Conservation (phyloP, 2,329 filamentous ascomycete species). For the Nemania diffusa region DNA sequence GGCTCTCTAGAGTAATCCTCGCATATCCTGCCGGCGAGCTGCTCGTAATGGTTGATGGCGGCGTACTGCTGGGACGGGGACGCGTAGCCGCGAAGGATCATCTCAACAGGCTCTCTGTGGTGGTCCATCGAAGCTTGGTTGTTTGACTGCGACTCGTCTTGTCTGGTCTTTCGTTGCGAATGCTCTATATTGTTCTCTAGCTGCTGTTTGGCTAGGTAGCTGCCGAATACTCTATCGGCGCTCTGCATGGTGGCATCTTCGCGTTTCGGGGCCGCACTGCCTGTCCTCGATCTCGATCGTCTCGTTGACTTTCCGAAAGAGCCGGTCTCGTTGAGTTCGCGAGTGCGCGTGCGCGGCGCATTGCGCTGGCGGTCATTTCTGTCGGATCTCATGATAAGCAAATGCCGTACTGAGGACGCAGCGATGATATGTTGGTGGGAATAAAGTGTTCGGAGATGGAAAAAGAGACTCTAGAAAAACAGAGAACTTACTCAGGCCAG, state of each 20-base stretch:
- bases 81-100: constrained; percentile 85
- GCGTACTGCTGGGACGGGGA: constrained; percentile 78
- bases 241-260: constrained; percentile 71
- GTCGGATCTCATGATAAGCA: constrained; percentile 37
- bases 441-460: not conserved
- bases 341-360: constrained; percentile 59
- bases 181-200: constrained; percentile 43
- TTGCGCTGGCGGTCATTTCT: constrained; percentile 65
- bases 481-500: constrained; percentile 67
- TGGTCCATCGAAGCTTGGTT: constrained; percentile 47
- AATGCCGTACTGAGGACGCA: not conserved
- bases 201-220: constrained; percentile 64
- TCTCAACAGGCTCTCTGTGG: constrained; percentile 68
- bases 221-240: constrained; percentile 70
- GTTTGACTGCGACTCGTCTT: constrained; percentile 51
- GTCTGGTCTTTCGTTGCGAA: constrained; percentile 51
- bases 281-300: constrained; percentile 70
- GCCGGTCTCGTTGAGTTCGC: constrained; percentile 68
- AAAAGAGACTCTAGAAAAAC: not conserved
- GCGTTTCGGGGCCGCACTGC: constrained; percentile 63
- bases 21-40: constrained; percentile 84
- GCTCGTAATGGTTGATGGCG: constrained; percentile 88
- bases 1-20: constrained; percentile 93
- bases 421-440: not conserved
- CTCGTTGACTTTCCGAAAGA: constrained; percentile 75